Evolutionary conservation across 139 green algal species (phyloP).

Genomic region (Coelastrella sp.): DNA sequence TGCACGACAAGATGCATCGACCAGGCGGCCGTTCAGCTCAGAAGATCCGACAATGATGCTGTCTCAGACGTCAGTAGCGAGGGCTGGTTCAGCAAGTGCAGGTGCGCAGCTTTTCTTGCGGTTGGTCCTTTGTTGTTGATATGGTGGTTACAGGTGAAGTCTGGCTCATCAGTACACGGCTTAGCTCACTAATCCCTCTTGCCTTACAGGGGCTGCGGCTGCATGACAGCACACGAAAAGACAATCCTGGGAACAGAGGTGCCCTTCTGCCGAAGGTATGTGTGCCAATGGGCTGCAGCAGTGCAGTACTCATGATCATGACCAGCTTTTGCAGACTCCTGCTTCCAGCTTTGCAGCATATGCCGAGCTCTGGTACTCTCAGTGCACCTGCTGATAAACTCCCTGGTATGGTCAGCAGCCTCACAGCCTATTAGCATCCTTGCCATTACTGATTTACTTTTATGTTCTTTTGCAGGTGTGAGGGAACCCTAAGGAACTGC

Average conservation of each 20-base stretch:
- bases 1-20: background rate
- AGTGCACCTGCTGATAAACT: too few species aligned
- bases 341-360: too few species aligned
- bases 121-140: background rate
- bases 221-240: conserved; percentile 45
- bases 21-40: background rate
- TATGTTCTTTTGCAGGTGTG: conserved; percentile 17
- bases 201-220: conserved; percentile 37
- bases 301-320: too few species aligned
- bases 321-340: too few species aligned
- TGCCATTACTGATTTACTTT: too few species aligned
- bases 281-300: background rate
- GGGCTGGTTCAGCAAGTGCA: conserved; percentile 36
- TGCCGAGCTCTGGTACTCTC: too few species aligned
- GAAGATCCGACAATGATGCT: background rate
- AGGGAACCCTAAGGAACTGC: background rate
- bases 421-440: too few species aligned
- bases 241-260: background rate
- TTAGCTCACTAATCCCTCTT: background rate
- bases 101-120: background rate
- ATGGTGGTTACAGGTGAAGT: background rate
- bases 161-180: background rate
- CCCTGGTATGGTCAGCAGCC: too few species aligned
- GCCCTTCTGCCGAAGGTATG: conserved; percentile 47
- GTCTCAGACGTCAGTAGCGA: background rate